A percentile compares a stretch with the other conserved stretches of the same genome.
phyloP scores from a whole-genome alignment of 2,329 filamentous ascomycete species.

The Macrophomina tecta region DNA sequence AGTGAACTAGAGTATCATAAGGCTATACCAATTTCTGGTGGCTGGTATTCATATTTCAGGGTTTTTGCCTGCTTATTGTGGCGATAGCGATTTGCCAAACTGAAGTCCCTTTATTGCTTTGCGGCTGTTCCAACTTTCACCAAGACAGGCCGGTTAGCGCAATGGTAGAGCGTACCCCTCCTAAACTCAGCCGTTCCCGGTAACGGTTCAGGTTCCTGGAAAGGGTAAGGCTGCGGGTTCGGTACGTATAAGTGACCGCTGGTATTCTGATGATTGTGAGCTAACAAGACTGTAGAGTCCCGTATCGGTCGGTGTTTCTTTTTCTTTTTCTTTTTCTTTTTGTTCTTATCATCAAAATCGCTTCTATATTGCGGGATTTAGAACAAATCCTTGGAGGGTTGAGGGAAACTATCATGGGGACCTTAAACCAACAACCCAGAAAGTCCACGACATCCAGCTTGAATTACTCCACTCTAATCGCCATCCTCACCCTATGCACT shows the following conservation, averaged over 20 bases:
- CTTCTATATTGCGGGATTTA: background rate
- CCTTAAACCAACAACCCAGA: no score
- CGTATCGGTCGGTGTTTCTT: background rate
- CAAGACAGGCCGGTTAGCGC: conserved; percentile 14
- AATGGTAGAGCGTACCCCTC: conserved; percentile 19
- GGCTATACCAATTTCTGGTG: no score
- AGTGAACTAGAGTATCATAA: no score
- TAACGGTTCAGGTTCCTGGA: background rate
- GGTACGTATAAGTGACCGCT: background rate
- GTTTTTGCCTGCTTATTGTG: no score
- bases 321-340: background rate
- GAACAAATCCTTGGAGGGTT: no score
- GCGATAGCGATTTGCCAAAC: background rate
- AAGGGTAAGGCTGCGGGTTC: conserved; percentile 20
- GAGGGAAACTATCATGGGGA: background rate
- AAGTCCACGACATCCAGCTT: no score
- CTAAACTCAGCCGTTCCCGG: background rate
- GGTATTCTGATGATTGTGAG: background rate
- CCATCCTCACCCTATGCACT: no score
- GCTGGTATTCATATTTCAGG: no score
- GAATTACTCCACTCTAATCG: no score
- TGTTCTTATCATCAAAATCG: background rate
- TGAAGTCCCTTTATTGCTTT: background rate
- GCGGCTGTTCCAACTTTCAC: background rate
- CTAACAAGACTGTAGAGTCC: conserved; percentile 1